These are phyloP conservation scores for Phoma sp. DNA, from an alignment of 2,329 filamentous ascomycete genomes.

Conservation along the genomic window DNA sequence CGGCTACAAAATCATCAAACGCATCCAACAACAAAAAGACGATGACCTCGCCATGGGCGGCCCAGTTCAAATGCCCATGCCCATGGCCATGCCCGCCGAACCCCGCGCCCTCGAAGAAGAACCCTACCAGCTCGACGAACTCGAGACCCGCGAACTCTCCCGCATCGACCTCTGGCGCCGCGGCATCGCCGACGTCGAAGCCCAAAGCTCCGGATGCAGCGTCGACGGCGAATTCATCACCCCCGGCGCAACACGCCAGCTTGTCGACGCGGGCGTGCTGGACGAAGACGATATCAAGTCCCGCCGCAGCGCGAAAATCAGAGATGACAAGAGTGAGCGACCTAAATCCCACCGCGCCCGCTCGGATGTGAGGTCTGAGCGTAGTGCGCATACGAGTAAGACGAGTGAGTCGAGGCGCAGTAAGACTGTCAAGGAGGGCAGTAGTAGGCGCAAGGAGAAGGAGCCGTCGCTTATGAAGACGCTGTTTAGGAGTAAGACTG, in stretches of 20 bases:
- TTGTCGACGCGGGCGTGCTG: slow-evolving; percentile 55
- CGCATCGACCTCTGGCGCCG: slow-evolving; percentile 69
- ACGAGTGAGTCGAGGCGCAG: slow-evolving; percentile 31
- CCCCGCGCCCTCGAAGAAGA: too few relatives aligned
- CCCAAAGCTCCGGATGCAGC: slow-evolving; percentile 63
- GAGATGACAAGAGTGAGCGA: slow-evolving; percentile 29
- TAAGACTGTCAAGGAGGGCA: slow-evolving; percentile 38
- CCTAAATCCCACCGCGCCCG: slow-evolving; percentile 36
- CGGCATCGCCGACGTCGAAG: slow-evolving; percentile 67
- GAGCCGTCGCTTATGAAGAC: slow-evolving; percentile 52
- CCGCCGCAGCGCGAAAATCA: slow-evolving; percentile 36
- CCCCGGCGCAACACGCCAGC: slow-evolving; percentile 58
- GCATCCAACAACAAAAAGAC: slow-evolving; percentile 64
- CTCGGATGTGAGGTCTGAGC: slow-evolving; percentile 31
- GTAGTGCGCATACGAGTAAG: slow-evolving; percentile 36
- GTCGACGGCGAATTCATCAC: slow-evolving; percentile 73
- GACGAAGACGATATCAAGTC: slow-evolving; percentile 58
- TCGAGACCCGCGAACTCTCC: slow-evolving; percentile 64
- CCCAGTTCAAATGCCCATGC: slow-evolving; percentile 26
- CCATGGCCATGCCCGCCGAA: too few relatives aligned
- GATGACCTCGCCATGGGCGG: slow-evolving; percentile 31
- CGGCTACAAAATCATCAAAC: slow-evolving; percentile 96
- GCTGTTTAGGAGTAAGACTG: slow-evolving; percentile 50
- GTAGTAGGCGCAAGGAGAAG: slow-evolving; percentile 49
- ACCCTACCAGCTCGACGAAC: slow-evolving; percentile 59